Evolutionary conservation across 2,329 filamentous ascomycete genomes (phyloP).

Genomic region (Hymenoscyphus infarciens): DNA sequence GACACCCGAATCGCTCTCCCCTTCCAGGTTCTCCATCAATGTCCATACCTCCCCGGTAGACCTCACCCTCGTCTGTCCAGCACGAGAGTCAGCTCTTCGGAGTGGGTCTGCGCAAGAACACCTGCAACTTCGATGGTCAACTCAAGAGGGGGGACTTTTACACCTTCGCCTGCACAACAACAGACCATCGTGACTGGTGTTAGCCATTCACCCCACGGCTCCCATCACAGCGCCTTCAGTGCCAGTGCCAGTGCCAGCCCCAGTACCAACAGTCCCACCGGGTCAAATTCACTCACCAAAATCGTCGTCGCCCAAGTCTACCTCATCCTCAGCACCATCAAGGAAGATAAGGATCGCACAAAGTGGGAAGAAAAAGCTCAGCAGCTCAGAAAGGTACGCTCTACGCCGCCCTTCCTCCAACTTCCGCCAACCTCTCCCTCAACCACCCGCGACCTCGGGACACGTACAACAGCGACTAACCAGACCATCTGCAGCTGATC

Average conservation of each 20-base stretch:
- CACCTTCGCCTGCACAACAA: conserved; percentile 37
- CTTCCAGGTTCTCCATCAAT: conserved; percentile 27
- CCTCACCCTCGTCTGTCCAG: conserved; percentile 34
- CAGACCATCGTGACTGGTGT: conserved; percentile 37
- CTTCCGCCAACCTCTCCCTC: background rate
- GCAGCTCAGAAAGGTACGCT: conserved; percentile 81
- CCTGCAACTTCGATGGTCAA: conserved; percentile 38
- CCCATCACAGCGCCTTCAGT: conserved; percentile 46
- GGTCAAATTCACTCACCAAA: conserved; percentile 70
- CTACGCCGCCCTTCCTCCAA: background rate
- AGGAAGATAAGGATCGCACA: conserved; percentile 83
- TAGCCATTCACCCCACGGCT: conserved; percentile 37
- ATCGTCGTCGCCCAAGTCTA: conserved; percentile 95
- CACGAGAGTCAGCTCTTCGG: conserved; percentile 36
- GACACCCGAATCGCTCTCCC: conserved; percentile 10
- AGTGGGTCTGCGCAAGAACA: conserved; percentile 35
- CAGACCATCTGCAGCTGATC: conserved; percentile 61
- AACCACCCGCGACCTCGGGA: background rate
- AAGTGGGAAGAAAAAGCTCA: conserved; percentile 93
- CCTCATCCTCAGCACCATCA: conserved; percentile 88
- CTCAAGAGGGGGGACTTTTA: conserved; percentile 37
- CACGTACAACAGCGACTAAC: conserved; percentile 2
- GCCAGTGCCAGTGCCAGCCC: conserved; percentile 37
- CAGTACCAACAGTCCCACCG: conserved; percentile 40
- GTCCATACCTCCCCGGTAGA: conserved; percentile 33